phyloP scores from a whole-genome alignment of 1,139 yeast species.

The Sugiyamaella sp. region DNA sequence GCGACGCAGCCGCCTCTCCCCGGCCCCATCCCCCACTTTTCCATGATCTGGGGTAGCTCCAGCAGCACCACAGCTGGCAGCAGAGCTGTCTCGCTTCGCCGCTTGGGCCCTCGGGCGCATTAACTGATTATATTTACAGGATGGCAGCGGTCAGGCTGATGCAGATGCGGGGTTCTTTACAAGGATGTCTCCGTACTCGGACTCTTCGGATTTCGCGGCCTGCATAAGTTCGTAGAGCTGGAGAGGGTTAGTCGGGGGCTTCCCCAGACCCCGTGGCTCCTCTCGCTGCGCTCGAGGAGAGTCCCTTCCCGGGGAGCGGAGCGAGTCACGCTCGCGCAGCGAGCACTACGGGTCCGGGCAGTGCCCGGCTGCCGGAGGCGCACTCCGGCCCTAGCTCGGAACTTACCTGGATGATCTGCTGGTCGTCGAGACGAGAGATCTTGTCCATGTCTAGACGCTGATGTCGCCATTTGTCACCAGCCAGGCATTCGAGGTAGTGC shows the following conservation, averaged over 20 bases:
- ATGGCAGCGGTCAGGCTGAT: neutral
- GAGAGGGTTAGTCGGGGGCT: neutral
- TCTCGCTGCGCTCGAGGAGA: too few relatives aligned
- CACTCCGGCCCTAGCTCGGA: too few relatives aligned
- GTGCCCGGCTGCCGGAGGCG: conserved; percentile 6
- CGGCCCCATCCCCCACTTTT: neutral
- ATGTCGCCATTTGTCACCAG: conserved; percentile 76
- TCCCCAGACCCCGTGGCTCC: neutral
- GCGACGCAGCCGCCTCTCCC: neutral
- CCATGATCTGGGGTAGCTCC: neutral
- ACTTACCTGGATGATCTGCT: conserved; percentile 76
- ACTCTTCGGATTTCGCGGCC: conserved; percentile 51
- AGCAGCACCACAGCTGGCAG: too few relatives aligned
- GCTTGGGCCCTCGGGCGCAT: too few relatives aligned
- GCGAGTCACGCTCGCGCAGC: too few relatives aligned
- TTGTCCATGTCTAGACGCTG: conserved; percentile 67
- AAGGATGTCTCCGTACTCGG: conserved; percentile 36
- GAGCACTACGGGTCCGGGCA: conserved; percentile 4
- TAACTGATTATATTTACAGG: conserved; percentile 2
- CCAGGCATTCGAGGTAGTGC: conserved; percentile 68
- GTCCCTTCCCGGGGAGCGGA: too few relatives aligned
- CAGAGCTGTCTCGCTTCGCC: neutral
- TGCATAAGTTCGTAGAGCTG: conserved; percentile 67
- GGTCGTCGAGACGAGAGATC: conserved; percentile 84
- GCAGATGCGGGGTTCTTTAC: conserved; percentile 10